Base-by-base conservation (phyloP, 129 eudicot genomes). In the Oenanthe sinensis region DNA sequence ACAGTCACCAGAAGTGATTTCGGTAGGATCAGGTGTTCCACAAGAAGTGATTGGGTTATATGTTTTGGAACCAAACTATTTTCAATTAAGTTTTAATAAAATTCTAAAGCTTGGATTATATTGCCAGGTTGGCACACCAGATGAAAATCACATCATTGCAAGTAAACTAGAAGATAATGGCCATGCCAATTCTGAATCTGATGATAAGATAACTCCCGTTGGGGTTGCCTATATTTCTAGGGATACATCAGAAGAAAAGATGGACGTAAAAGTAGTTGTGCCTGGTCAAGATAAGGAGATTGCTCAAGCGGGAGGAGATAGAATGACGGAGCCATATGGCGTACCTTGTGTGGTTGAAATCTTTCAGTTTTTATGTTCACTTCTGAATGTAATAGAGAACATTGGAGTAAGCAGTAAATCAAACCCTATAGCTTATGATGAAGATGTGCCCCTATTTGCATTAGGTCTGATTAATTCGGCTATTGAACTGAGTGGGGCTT, bases 311-410 rank as follows among this genome's bases (percentile, higher is more conserved):
- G 96, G 90, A 77, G 67, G 71, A 74, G 90, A 88, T 82, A 76
- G 85, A 54, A 90, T 88, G 96, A 85, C 89, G 6, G 93, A 92
- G 78, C 97, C 97, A 65, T 92, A 92, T 52, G 97, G 96, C 24
- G 87, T 92, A 40, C 96, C 97, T 40, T 88, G 96, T 89, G 87
- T 92, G 92, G 91, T 92, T 83, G 96, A 92, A 79, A 90, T 92
- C 82, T 92, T 92, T 81, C 97, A 90, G 60, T 90, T 90, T 78
- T 82, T 92, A 75, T 90, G 97, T 55, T 89, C 93, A n/a, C 86
- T 88, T 74, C 79, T 92, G 79, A 90, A 87, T 85, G 93, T 84
- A 40, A 90, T 88, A 69, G 97, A 92, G 81, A 89, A 88, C 79
- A 79, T 77, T 75, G 85, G 90, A 82, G 82, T 85, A 81, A 96